phyloP scores from a whole-genome alignment of 2,329 filamentous ascomycete species.

The Setomelanomma holmii region DNA sequence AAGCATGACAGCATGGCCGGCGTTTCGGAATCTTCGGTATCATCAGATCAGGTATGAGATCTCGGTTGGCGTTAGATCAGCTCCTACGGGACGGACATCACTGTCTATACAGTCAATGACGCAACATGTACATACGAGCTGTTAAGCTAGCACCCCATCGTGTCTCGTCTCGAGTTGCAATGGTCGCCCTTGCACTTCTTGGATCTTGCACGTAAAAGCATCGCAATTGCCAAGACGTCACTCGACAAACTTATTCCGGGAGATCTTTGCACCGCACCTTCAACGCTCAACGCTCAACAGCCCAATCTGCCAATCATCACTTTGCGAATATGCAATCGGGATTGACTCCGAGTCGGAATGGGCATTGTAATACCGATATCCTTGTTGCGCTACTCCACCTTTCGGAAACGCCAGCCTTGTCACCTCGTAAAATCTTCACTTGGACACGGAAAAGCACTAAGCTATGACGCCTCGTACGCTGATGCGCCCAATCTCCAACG shows the following conservation, averaged over 20 bases:
- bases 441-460: constrained; percentile 36
- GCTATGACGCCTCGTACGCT: constrained; percentile 27
- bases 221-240: constrained; percentile 1
- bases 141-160: constrained; percentile 20
- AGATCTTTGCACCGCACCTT: constrained; percentile 3
- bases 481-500: constrained; percentile 16
- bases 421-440: constrained; percentile 28
- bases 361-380: constrained; percentile 16
- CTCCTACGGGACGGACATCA: constrained; percentile 6
- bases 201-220: constrained; percentile 15
- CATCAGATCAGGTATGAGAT: constrained; percentile 13
- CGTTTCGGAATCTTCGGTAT: constrained; percentile 27
- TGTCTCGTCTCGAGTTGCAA: background rate
- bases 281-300: background rate
- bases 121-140: constrained; percentile 19
- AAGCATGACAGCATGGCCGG: constrained; percentile 34
- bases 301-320: constrained; percentile 2
- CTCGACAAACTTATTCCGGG: constrained; percentile 8
- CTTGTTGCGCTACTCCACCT: constrained; percentile 27
- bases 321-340: background rate
- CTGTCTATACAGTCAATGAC: constrained; percentile 2
- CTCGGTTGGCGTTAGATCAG: constrained; percentile 16
- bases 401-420: constrained; percentile 25
- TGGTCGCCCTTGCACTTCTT: background rate
- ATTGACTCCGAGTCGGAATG: background rate